These are phyloP conservation scores for Tripterygium wilfordii DNA, from an alignment of 177 flowering plant species.

Conservation along the genomic window DNA sequence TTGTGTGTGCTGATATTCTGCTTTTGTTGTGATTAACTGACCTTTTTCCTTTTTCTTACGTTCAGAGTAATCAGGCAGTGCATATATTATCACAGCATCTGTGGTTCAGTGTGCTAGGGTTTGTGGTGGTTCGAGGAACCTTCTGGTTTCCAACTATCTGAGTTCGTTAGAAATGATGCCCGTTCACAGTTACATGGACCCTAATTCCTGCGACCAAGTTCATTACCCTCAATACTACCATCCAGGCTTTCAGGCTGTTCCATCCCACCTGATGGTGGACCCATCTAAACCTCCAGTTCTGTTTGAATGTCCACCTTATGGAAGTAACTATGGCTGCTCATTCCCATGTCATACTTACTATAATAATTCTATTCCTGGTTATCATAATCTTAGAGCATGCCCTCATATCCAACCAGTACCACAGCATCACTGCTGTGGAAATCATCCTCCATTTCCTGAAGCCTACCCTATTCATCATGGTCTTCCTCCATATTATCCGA, in stretches of 20 bases:
- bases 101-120: too few relatives aligned
- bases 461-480: constrained; percentile 19
- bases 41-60: too few relatives aligned
- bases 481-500: constrained; percentile 32
- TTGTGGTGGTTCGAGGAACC: too few relatives aligned
- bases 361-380: constrained; percentile 18
- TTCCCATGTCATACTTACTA: constrained; percentile 38
- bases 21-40: too few relatives aligned
- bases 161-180: constrained; percentile 30
- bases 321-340: constrained; percentile 27
- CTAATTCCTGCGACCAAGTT: constrained; percentile 22
- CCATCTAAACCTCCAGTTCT: constrained; percentile 9
- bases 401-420: constrained; percentile 20
- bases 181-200: constrained; percentile 23
- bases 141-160: too few relatives aligned
- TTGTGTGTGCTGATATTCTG: too few relatives aligned
- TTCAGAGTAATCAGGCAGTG: too few relatives aligned
- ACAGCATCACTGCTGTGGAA: constrained; percentile 15
- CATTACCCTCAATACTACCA: constrained; percentile 14
- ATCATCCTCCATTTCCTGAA: constrained; percentile 23
- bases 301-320: constrained; percentile 25
- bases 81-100: too few relatives aligned
- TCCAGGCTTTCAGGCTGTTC: constrained; percentile 20
- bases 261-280: constrained; percentile 26
- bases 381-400: constrained; percentile 20